Conservation (phyloP, 441 rosid genomes). For the Populus trichocarpa region DNA sequence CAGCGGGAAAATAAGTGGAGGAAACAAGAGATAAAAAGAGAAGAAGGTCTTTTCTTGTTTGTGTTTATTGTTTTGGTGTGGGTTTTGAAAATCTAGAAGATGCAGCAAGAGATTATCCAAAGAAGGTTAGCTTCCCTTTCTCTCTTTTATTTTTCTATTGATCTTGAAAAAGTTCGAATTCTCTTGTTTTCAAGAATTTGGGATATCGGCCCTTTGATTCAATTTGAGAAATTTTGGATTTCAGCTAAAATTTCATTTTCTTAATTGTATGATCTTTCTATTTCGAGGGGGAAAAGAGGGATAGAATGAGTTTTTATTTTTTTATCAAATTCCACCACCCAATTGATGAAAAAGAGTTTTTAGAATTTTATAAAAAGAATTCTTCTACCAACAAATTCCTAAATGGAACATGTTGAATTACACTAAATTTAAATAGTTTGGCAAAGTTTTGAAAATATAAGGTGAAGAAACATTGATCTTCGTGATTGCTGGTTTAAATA, state of each 20-base stretch:
- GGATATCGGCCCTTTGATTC: neutral
- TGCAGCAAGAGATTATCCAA: conserved; percentile 51
- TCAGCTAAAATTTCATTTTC: neutral
- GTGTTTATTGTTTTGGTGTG: neutral
- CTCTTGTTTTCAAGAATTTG: neutral
- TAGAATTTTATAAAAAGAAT: neutral
- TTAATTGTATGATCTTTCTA: neutral
- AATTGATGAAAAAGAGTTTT: neutral
- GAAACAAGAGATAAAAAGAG: too few species aligned
- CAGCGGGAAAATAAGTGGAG: too few species aligned
- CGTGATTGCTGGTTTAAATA: too few species aligned
- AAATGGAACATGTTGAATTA: too few species aligned
- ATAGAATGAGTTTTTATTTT: neutral
- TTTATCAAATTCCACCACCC: neutral
- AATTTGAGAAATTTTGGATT: neutral
- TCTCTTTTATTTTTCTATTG: neutral
- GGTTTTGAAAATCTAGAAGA: conserved; percentile 25
- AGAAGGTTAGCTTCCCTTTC: conserved; percentile 44
- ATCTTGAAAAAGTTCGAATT: neutral
- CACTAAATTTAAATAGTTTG: too few species aligned
- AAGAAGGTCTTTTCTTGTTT: too few species aligned
- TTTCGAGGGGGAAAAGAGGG: neutral
- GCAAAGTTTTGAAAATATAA: too few species aligned
- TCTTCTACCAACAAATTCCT: too few species aligned
- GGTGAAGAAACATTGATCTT: too few species aligned